Evolutionary conservation across 805 yeast genomes (phyloP).

Genomic region (Sugiyamaella smithiae): DNA sequence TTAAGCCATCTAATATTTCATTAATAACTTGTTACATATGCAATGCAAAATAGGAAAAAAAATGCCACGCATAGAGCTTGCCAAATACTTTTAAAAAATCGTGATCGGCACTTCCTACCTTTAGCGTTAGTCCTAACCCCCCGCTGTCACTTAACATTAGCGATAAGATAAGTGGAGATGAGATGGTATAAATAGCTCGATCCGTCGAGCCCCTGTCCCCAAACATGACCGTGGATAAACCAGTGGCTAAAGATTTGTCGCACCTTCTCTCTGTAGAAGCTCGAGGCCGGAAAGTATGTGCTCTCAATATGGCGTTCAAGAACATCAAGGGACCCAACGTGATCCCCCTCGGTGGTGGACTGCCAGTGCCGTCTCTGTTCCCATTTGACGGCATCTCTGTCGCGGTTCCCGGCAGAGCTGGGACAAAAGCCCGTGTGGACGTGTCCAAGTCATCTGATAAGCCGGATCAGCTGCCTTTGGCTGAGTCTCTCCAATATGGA

Average conservation of each 20-base stretch:
- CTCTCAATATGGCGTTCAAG: conserved; percentile 81
- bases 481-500: conserved; percentile 91
- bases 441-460: conserved; percentile 41
- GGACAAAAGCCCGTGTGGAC: conserved; percentile 33
- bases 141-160: conserved; percentile 31
- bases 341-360: conserved; percentile 91
- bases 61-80: too few relatives aligned
- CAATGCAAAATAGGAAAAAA: too few relatives aligned
- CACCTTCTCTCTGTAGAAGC: conserved; percentile 79
- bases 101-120: conserved; percentile 2
- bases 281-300: conserved; percentile 69
- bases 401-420: conserved; percentile 40
- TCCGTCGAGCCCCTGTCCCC: background rate
- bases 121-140: conserved; percentile 6
- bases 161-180: conserved; percentile 74
- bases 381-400: conserved; percentile 79
- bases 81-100: too few relatives aligned
- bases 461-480: conserved; percentile 55
- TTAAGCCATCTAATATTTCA: too few relatives aligned
- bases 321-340: conserved; percentile 70
- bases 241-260: conserved; percentile 61
- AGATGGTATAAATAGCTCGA: background rate
- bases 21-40: too few relatives aligned
- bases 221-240: conserved; percentile 12
- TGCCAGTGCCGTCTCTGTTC: conserved; percentile 87